Conservation (phyloP, 176 grass and related monocot genomes). For the Carex kokanica region DNA sequence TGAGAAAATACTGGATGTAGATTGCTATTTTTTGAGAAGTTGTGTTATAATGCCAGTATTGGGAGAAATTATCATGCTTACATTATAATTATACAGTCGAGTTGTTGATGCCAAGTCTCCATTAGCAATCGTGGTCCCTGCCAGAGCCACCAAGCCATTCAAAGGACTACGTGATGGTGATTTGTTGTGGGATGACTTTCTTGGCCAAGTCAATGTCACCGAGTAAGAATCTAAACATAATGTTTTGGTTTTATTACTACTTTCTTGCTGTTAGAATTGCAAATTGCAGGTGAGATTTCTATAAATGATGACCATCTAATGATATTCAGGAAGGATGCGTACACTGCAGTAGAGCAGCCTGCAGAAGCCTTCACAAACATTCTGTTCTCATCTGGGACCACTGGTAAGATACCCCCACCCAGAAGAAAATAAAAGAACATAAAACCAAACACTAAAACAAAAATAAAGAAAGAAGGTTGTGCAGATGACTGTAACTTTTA, state of each 20-base stretch:
- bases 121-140: slow-evolving; percentile 70
- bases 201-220: slow-evolving; percentile 46
- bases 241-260: slow-evolving; percentile 23
- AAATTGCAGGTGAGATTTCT: no score
- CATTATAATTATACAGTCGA: slow-evolving; percentile 62
- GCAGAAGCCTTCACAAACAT: slow-evolving; percentile 76
- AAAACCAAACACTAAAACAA: background rate
- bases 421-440: background rate
- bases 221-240: slow-evolving; percentile 40
- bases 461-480: background rate
- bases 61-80: slow-evolving; percentile 33
- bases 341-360: slow-evolving; percentile 57
- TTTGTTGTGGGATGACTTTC: slow-evolving; percentile 86
- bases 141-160: slow-evolving; percentile 44
- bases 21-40: slow-evolving; percentile 1
- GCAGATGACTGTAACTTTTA: background rate
- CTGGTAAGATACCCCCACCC: slow-evolving; percentile 39
- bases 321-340: slow-evolving; percentile 55
- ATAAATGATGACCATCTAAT: slow-evolving; percentile 10
- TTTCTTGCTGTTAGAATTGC: background rate
- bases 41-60: background rate
- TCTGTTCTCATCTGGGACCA: slow-evolving; percentile 92
- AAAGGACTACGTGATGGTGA: slow-evolving; percentile 57
- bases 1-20: background rate
- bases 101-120: slow-evolving; percentile 76